phyloP scores from a whole-genome alignment of 164 flowering plant species.

The Magnolia kwangsiensis region DNA sequence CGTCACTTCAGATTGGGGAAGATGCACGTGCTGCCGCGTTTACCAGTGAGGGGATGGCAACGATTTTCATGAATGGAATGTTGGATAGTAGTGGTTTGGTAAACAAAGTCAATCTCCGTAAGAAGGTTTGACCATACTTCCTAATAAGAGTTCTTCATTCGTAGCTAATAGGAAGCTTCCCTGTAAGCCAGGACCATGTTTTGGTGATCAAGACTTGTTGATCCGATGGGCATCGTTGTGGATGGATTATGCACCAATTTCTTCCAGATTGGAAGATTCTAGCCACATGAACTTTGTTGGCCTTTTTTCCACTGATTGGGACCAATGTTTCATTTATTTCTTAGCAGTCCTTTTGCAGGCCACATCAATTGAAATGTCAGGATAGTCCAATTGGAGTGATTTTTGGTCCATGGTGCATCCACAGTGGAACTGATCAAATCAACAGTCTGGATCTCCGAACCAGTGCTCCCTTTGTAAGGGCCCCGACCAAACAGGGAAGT shows the following conservation, averaged over 20 bases:
- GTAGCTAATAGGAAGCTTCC: neutral
- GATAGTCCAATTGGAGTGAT: neutral
- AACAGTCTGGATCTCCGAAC: neutral
- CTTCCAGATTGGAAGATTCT: neutral
- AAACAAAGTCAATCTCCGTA: slow-evolving; percentile 20
- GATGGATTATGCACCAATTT: neutral
- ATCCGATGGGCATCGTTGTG: neutral
- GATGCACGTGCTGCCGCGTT: slow-evolving; percentile 41
- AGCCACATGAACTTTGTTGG: neutral
- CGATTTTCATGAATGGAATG: slow-evolving; percentile 48
- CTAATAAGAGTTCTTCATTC: slow-evolving; percentile 2
- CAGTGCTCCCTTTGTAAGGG: neutral
- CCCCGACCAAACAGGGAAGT: neutral
- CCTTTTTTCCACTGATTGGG: neutral
- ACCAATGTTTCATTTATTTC: neutral
- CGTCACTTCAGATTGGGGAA: slow-evolving; percentile 79
- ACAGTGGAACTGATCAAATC: neutral
- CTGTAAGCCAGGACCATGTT: neutral
- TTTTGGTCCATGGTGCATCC: neutral
- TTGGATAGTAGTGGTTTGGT: slow-evolving; percentile 30
- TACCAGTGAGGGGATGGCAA: slow-evolving; percentile 3
- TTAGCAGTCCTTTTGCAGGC: neutral
- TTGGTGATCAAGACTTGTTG: neutral
- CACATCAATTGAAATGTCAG: neutral
- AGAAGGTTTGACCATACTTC: slow-evolving; percentile 15